phyloP scores from a whole-genome alignment of 148 eudicot species.

The Camellia sinensis region DNA sequence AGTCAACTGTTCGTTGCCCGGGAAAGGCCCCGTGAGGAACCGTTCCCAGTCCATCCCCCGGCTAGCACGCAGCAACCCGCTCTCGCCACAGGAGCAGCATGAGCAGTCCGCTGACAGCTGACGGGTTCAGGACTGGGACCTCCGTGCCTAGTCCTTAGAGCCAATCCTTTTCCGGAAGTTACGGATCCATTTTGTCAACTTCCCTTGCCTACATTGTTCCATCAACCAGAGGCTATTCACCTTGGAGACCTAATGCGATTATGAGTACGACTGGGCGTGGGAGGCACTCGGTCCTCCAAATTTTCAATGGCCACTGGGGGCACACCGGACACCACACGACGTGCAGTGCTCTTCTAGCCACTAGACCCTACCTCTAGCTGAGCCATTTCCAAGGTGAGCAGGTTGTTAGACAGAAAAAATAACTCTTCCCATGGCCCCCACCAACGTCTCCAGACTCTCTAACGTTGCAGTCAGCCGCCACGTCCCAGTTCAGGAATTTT shows the following conservation, averaged over 20 bases:
- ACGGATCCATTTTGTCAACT: too few relatives aligned
- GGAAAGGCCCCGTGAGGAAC: too few relatives aligned
- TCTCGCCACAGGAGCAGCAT: too few relatives aligned
- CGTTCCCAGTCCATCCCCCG: too few relatives aligned
- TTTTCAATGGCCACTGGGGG: neutral
- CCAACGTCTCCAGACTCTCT: constrained; percentile 37
- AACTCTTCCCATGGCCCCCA: constrained; percentile 59
- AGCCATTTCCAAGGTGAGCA: constrained; percentile 18
- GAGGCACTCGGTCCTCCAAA: constrained; percentile 6
- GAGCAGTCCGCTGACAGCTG: too few relatives aligned
- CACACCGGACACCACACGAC: neutral
- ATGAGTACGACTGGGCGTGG: constrained; percentile 2
- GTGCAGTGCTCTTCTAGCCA: constrained; percentile 3
- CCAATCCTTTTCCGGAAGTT: too few relatives aligned
- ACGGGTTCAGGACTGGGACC: too few relatives aligned
- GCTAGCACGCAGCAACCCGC: too few relatives aligned
- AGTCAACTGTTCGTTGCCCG: too few relatives aligned
- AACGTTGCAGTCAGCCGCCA: too few relatives aligned
- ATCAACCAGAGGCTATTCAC: constrained; percentile 6
- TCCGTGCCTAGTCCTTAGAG: too few relatives aligned
- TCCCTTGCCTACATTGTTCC: neutral
- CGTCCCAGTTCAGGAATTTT: neutral
- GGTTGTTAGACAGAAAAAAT: constrained; percentile 37
- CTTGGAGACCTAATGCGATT: constrained; percentile 8
- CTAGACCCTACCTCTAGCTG: constrained; percentile 4